A percentile compares a stretch with the other conserved stretches of the same genome.
phyloP scores from a whole-genome alignment of 495 filamentous ascomycete species.

The Aspergillus heteromorphus region DNA sequence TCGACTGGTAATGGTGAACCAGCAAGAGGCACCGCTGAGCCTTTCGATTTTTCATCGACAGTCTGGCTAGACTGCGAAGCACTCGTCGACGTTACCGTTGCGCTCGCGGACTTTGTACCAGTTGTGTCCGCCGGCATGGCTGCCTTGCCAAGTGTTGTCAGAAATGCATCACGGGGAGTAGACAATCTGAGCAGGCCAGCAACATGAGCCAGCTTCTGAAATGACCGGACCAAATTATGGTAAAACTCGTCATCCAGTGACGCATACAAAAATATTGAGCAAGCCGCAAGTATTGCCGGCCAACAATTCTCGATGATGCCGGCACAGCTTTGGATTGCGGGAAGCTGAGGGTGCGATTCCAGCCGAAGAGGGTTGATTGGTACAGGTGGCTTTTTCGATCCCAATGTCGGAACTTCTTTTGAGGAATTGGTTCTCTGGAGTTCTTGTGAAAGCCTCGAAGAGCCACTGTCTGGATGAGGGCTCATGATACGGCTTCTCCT shows the following conservation, averaged over 20 bases:
- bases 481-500: slow-evolving; percentile 43
- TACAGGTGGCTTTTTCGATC: slow-evolving; percentile 54
- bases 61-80: slow-evolving; percentile 18
- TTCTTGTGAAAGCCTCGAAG: slow-evolving; percentile 35
- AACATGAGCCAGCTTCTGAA: slow-evolving; percentile 94
- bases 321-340: slow-evolving; percentile 68
- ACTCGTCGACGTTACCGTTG: slow-evolving; percentile 29
- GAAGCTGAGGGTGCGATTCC: slow-evolving; percentile 62
- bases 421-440: slow-evolving; percentile 30
- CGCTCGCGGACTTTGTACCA: slow-evolving; percentile 36
- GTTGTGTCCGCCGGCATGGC: slow-evolving; percentile 73
- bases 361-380: slow-evolving; percentile 76
- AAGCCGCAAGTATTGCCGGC: slow-evolving; percentile 90
- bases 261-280: slow-evolving; percentile 90
- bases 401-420: slow-evolving; percentile 26
- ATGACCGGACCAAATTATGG: slow-evolving; percentile 83
- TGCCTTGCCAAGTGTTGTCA: slow-evolving; percentile 89
- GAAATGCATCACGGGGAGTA: slow-evolving; percentile 87
- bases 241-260: slow-evolving; percentile 92
- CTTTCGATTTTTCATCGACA: slow-evolving; percentile 38
- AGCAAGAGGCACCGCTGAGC: slow-evolving; percentile 17
- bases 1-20: slow-evolving; percentile 19
- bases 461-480: slow-evolving; percentile 34
- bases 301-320: slow-evolving; percentile 86
- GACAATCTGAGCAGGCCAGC: slow-evolving; percentile 77